phyloP scores from a whole-genome alignment of 805 yeast species.

The Monosporozyma aquatica region DNA sequence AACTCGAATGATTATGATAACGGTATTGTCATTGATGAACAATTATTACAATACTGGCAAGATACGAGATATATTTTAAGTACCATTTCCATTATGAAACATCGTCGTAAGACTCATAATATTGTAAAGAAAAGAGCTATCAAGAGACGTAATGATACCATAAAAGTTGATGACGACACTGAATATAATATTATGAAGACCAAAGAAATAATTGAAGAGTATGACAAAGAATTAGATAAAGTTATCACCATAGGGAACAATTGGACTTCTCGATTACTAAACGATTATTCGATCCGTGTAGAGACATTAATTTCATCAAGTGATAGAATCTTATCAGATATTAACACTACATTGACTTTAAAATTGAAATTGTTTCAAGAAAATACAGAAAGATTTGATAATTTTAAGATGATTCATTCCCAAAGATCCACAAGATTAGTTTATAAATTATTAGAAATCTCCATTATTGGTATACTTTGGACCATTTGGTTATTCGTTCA shows the following conservation, averaged over 20 bases:
- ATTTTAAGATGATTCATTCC: constrained; percentile 18
- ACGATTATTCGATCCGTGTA: constrained; percentile 41
- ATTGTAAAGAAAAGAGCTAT: constrained; percentile 17
- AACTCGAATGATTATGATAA: constrained; percentile 7
- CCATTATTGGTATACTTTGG: constrained; percentile 24
- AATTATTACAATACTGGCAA: constrained; percentile 20
- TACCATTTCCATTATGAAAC: constrained; percentile 20
- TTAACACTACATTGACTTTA: constrained; percentile 59
- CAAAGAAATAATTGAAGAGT: constrained; percentile 13
- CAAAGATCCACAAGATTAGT: constrained; percentile 17
- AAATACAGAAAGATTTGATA: constrained; percentile 25
- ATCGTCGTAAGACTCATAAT: constrained; percentile 21
- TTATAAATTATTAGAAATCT: constrained; percentile 22
- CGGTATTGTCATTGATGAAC: constrained; percentile 14
- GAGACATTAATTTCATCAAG: constrained; percentile 54
- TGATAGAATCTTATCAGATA: constrained; percentile 63
- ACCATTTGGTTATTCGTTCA: constrained; percentile 26
- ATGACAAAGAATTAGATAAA: constrained; percentile 19
- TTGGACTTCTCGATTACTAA: constrained; percentile 25
- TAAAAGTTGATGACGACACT: constrained; percentile 11
- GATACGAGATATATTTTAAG: constrained; percentile 20
- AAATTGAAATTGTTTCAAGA: constrained; percentile 37
- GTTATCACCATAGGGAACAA: constrained; percentile 25
- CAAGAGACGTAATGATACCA: constrained; percentile 10
- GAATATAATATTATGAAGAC: constrained; percentile 14